Base-by-base conservation (phyloP, 495 filamentous ascomycete genomes). In the Thozetella sp. region DNA sequence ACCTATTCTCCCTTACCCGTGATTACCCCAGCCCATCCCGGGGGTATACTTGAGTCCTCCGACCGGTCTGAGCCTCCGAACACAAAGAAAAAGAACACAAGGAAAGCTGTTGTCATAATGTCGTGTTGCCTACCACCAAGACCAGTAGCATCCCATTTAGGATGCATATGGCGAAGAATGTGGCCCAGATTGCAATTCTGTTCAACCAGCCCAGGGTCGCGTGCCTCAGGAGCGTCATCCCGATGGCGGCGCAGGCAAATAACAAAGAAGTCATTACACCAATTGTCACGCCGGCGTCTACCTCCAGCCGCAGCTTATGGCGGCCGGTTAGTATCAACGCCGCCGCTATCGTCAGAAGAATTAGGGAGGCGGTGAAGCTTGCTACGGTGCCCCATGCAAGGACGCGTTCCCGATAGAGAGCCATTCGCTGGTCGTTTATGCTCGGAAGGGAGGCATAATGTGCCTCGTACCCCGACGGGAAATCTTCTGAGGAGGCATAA, bases 201-300 rank as follows among this genome's bases (percentile, higher is more conserved):
- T 80, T 74, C 15, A 75, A 13, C 66, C 74, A 75, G 27, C 74
- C 68, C 25, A 78, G 60, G 12, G 61, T 66, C n/a, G 75, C 74
- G 46, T 72, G 67, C 25, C 78, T 72, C 53, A 79, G 74, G 20
- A 83, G 24, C 69, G 83, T 75, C 59, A 77, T 72, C 4, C 80
- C 81, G 12, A 87, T 64, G 6, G 76, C 86, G 17, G 78, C 72
- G 34, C 80, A 78, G 11, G 82, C 85, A 64, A 84, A 80, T 54
- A 83, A 72, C 23, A 88, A 63, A 54, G 80, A 82, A 0, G 78
- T 67, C 22, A 82, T 72, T n/a, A 86, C 83, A 11, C 84, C 86
- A 20, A 85, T 67, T 9, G 86, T 76, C 25, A 86, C 84, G 22
- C 85, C 88, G 1, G 77, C 79, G 58, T 89, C 86, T 3, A 89